These are phyloP conservation scores for Fonsecaea erecta DNA, from an alignment of 2,329 filamentous ascomycete genomes.

Conservation along the genomic window DNA sequence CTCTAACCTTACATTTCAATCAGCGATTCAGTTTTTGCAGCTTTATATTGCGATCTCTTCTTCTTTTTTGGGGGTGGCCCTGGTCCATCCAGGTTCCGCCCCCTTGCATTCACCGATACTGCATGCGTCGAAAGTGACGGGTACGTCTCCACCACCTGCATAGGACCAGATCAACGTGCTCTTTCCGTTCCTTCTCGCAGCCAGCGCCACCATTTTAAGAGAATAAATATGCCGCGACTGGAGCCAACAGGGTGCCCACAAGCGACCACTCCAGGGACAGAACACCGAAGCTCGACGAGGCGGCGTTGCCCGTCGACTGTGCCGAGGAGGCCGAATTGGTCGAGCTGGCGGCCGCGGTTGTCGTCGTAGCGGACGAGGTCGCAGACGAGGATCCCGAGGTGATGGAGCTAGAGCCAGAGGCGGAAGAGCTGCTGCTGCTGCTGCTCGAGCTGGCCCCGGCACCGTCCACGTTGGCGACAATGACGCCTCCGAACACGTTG, in stretches of 20 bases:
- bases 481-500: slow-evolving; percentile 6
- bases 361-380: neutral
- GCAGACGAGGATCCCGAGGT: slow-evolving; percentile 7
- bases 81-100: too few species aligned
- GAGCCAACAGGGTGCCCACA: slow-evolving; percentile 5
- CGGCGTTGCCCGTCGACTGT: slow-evolving; percentile 1
- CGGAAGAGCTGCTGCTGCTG: slow-evolving; percentile 3
- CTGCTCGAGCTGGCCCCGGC: neutral
- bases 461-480: slow-evolving; percentile 14
- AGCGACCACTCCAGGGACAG: neutral
- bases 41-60: too few species aligned
- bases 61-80: too few species aligned
- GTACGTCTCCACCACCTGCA: neutral
- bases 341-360: slow-evolving; percentile 1
- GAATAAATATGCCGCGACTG: slow-evolving; percentile 2
- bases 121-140: too few species aligned
- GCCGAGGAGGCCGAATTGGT: neutral
- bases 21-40: too few species aligned
- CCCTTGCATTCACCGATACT: too few species aligned
- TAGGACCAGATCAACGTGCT: neutral
- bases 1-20: too few species aligned
- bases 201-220: neutral
- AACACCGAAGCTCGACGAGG: neutral
- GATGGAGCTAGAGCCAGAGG: neutral
- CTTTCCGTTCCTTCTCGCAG: neutral